Evolutionary conservation across 306 rosid genomes (phyloP).

Genomic region (Cucumis cinereus): DNA sequence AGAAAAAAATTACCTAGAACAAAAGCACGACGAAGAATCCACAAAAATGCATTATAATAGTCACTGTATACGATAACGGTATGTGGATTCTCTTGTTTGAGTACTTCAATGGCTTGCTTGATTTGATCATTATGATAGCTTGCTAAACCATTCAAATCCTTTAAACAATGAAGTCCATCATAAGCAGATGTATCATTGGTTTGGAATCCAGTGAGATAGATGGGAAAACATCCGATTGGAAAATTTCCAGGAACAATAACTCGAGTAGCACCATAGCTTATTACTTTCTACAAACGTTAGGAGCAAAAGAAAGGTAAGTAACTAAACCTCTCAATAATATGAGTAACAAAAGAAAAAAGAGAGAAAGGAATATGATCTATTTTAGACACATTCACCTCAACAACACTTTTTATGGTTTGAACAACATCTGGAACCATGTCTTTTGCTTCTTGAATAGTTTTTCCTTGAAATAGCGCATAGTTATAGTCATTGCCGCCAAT

Average conservation of each 20-base stretch:
- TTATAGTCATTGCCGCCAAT: slow-evolving; percentile 11
- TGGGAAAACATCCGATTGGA: slow-evolving; percentile 9
- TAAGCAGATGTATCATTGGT: slow-evolving; percentile 2
- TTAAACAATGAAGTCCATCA: not conserved
- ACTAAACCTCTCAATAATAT: not conserved
- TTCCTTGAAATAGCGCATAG: slow-evolving; percentile 5
- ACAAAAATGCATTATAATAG: not conserved
- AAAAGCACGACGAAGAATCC: not conserved
- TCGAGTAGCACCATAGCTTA: slow-evolving; percentile 4
- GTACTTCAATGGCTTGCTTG: not conserved
- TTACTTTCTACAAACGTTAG: not conserved
- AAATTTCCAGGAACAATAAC: slow-evolving; percentile 15
- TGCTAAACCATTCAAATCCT: not conserved
- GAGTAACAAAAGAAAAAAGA: not conserved
- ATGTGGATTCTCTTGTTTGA: not conserved
- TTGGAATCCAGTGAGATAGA: slow-evolving; percentile 6
- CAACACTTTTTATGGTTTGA: slow-evolving; percentile 4
- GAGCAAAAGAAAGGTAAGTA: not conserved
- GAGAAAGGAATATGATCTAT: no score
- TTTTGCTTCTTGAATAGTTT: not conserved
- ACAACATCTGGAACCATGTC: slow-evolving; percentile 14
- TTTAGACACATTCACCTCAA: not conserved
- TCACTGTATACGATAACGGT: not conserved
- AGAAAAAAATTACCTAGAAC: no score
- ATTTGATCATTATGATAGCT: slow-evolving; percentile 8